Evolutionary conservation across 331 rosid species (phyloP).

Genomic region (Erythrophleum ivorense): DNA sequence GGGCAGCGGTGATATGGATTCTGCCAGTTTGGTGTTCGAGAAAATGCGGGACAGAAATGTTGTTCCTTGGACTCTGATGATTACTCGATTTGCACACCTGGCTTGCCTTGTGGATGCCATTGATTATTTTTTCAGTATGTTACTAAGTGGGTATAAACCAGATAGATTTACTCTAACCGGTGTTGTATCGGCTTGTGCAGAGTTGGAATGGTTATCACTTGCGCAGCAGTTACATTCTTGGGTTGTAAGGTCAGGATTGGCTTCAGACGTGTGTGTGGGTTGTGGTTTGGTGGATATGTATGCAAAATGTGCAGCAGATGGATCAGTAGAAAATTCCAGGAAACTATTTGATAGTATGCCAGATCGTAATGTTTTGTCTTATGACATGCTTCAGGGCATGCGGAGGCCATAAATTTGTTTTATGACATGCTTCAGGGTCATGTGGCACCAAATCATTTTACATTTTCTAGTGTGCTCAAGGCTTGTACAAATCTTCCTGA

Average conservation of each 20-base stretch:
- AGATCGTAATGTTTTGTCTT: slow-evolving; percentile 55
- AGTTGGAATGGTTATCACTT: slow-evolving; percentile 35
- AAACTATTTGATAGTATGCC: slow-evolving; percentile 45
- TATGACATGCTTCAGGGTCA: slow-evolving; percentile 43
- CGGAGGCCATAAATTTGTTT: slow-evolving; percentile 48
- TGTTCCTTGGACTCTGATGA: slow-evolving; percentile 60
- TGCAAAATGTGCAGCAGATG: slow-evolving; percentile 48
- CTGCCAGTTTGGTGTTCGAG: slow-evolving; percentile 50
- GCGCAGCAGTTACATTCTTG: slow-evolving; percentile 60
- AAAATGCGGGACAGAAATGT: slow-evolving; percentile 49
- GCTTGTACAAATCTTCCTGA: slow-evolving; percentile 54
- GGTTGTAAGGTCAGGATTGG: slow-evolving; percentile 50
- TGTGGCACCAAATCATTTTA: slow-evolving; percentile 53
- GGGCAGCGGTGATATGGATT: slow-evolving; percentile 40
- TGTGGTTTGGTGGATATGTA: slow-evolving; percentile 60
- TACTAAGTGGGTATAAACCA: slow-evolving; percentile 39
- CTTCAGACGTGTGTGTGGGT: slow-evolving; percentile 48
- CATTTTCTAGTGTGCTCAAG: slow-evolving; percentile 49
- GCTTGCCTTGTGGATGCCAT: slow-evolving; percentile 40
- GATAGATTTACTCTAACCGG: slow-evolving; percentile 53
- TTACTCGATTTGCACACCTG: slow-evolving; percentile 50
- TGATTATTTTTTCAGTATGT: slow-evolving; percentile 44
- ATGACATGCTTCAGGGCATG: slow-evolving; percentile 43
- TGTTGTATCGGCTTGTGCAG: slow-evolving; percentile 45
- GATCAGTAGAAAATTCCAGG: slow-evolving; percentile 40